Conservation (phyloP, 305 asterid species). For the Fraxinus albicans region DNA sequence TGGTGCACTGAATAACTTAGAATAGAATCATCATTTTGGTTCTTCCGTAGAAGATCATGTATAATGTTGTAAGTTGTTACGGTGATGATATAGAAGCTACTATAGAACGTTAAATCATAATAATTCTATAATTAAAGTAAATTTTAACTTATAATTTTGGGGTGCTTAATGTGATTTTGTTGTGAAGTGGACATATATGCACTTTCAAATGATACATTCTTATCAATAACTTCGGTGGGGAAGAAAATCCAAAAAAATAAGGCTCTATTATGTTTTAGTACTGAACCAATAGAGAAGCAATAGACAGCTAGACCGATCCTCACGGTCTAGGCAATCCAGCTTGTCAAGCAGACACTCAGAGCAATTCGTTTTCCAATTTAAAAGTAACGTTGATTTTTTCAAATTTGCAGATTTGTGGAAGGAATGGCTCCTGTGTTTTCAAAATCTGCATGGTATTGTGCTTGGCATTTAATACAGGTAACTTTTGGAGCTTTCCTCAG, state of each 20-base stretch:
- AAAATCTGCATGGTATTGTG: constrained; percentile 94
- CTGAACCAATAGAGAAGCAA: not conserved
- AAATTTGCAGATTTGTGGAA: constrained; percentile 84
- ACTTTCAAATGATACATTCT: not conserved
- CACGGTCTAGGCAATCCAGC: not conserved
- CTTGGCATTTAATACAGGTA: constrained; percentile 99
- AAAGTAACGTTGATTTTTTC: constrained; percentile 17
- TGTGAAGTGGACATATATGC: not conserved
- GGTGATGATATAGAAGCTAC: not conserved
- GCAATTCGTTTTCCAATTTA: constrained; percentile 2
- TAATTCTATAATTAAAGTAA: not conserved
- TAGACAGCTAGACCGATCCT: not conserved
- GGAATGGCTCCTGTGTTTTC: constrained; percentile 99
- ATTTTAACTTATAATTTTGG: not conserved
- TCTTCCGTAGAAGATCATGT: not conserved
- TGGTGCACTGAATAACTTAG: not conserved
- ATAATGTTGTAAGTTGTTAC: not conserved
- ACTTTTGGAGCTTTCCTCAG: not conserved
- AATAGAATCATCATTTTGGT: not conserved
- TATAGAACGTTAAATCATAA: not conserved
- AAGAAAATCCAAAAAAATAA: not conserved
- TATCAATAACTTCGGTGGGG: not conserved
- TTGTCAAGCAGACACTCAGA: not conserved
- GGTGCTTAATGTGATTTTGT: not conserved
- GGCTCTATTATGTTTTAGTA: not conserved